Evolutionary conservation across 2,329 filamentous ascomycete species (phyloP).

Genomic region (Hypoxylon sp.): DNA sequence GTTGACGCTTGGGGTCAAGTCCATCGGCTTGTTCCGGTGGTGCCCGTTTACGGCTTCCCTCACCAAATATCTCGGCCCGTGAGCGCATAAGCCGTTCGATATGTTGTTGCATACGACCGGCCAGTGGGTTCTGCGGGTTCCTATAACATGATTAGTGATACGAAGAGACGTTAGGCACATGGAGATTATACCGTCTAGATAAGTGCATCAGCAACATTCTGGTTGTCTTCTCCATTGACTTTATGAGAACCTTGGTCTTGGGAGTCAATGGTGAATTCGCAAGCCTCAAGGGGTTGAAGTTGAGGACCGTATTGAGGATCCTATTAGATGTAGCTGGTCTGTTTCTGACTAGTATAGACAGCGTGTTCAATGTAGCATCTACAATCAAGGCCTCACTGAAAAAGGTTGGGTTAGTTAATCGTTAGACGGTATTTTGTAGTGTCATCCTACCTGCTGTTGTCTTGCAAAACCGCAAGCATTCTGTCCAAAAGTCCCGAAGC

Average conservation of each 20-base stretch:
- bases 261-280: conserved; percentile 83
- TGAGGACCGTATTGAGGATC: conserved; percentile 86
- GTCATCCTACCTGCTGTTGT: conserved; percentile 79
- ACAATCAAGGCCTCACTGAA: conserved; percentile 86
- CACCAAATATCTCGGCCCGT: conserved; percentile 84
- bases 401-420: conserved; percentile 46
- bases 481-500: conserved; percentile 91
- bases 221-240: conserved; percentile 95
- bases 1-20: conserved; percentile 87
- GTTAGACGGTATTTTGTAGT: neutral
- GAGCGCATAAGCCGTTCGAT: conserved; percentile 85
- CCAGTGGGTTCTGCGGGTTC: conserved; percentile 83
- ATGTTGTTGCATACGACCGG: conserved; percentile 86
- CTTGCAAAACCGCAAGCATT: conserved; percentile 86
- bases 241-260: conserved; percentile 84
- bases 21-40: conserved; percentile 79
- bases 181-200: conserved; percentile 75
- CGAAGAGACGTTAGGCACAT: conserved; percentile 11
- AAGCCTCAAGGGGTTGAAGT: conserved; percentile 90
- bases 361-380: conserved; percentile 90
- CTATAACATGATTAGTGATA: conserved; percentile 61
- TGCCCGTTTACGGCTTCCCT: conserved; percentile 82
- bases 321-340: conserved; percentile 86
- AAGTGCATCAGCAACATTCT: conserved; percentile 87
- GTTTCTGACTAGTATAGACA: conserved; percentile 85